Percentiles rank a stretch among this genome's conserved stretches.
Evolutionary conservation across 2,329 filamentous ascomycete genomes (phyloP).

Genomic region (Phyllosticta capitalensis): DNA sequence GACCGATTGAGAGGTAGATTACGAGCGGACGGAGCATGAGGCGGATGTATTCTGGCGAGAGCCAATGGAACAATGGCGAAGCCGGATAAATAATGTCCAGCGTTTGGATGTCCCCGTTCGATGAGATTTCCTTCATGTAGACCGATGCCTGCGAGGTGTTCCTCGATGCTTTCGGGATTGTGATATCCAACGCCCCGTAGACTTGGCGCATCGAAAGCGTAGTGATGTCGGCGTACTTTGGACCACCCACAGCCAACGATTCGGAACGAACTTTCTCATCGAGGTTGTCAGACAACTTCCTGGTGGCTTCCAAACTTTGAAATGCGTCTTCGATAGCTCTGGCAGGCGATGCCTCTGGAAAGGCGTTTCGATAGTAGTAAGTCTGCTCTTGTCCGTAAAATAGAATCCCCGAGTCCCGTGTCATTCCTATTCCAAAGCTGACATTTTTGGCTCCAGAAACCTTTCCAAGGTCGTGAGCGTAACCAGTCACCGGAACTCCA

Average conservation of each 20-base stretch:
- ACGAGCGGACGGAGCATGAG: conserved; percentile 36
- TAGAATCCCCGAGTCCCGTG: conserved; percentile 30
- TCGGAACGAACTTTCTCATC: conserved; percentile 23
- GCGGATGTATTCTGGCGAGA: conserved; percentile 35
- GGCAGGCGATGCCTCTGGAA: conserved; percentile 14
- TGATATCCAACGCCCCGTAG: conserved; percentile 33
- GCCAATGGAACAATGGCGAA: conserved; percentile 34
- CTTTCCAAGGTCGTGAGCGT: conserved; percentile 29
- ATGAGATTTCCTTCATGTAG: conserved; percentile 37
- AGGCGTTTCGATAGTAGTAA: conserved; percentile 30
- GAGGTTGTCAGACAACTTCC: conserved; percentile 23
- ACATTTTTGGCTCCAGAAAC: conserved; percentile 22
- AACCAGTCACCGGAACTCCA: conserved; percentile 17
- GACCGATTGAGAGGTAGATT: conserved; percentile 31
- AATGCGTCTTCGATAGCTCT: conserved; percentile 31
- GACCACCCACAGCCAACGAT: conserved; percentile 23
- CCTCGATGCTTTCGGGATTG: conserved; percentile 23
- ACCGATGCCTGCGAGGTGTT: conserved; percentile 24
- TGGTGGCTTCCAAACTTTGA: conserved; percentile 29
- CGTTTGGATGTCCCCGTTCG: conserved; percentile 35
- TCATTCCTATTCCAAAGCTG: conserved; percentile 34
- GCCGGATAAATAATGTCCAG: conserved; percentile 35
- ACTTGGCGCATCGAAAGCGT: conserved; percentile 33
- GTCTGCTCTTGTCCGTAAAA: conserved; percentile 33
- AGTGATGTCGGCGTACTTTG: conserved; percentile 34